Percentiles rank a stretch among this genome's conserved stretches.
phyloP scores from a whole-genome alignment of 345 rosid genomes.

The Physaria fendleri region DNA sequence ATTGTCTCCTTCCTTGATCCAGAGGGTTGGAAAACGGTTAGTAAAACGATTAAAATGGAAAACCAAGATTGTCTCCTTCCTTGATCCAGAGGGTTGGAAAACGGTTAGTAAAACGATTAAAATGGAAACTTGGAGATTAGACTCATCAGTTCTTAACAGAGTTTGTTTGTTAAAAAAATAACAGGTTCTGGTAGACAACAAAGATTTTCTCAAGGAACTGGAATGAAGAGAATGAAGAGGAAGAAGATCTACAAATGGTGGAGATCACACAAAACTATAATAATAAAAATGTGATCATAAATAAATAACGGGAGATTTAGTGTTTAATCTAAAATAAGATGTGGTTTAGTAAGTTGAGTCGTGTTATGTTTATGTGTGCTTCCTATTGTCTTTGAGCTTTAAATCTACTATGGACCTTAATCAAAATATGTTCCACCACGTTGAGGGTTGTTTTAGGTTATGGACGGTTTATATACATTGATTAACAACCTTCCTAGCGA shows the following conservation, averaged over 20 bases:
- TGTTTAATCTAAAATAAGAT: not conserved
- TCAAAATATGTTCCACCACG: not conserved
- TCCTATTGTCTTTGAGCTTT: not conserved
- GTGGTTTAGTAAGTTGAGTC: constrained; percentile 15
- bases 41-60: constrained; percentile 11
- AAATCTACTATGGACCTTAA: not conserved
- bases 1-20: constrained; percentile 80
- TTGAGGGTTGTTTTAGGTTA: constrained; percentile 1
- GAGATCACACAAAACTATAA: constrained; percentile 7
- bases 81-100: constrained; percentile 98
- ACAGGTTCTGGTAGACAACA: constrained; percentile 89
- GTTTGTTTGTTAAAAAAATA: constrained; percentile 8
- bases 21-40: constrained; percentile 96
- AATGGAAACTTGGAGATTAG: not conserved
- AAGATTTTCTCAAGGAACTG: constrained; percentile 89
- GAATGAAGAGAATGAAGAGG: constrained; percentile 18
- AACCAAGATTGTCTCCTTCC: constrained; percentile 78
- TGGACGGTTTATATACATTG: not conserved
- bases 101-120: constrained; percentile 44
- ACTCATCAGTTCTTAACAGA: not conserved
- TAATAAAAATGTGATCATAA: constrained; percentile 12
- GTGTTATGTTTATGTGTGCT: constrained; percentile 8
- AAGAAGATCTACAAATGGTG: not conserved
- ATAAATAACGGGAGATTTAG: not conserved
- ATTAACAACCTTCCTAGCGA: not conserved